A percentile compares a stretch with the other conserved stretches of the same genome.
Conservation (phyloP, 164 flowering plant genomes). For the Vitis rupestris region DNA sequence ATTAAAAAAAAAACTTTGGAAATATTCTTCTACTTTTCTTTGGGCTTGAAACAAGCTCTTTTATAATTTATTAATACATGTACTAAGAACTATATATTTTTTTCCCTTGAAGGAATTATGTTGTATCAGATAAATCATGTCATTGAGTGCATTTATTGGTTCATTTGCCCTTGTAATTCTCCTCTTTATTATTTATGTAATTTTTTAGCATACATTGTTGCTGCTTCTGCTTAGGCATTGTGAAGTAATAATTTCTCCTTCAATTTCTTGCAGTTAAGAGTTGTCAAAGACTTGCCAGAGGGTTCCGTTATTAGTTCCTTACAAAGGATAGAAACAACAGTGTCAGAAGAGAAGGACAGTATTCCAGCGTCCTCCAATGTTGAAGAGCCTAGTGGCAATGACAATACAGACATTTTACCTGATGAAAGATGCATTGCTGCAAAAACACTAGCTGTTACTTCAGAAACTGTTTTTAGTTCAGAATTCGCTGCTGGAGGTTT, state of each 20-base stretch:
- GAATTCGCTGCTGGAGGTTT: slow-evolving; percentile 20
- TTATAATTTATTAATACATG: too few species aligned
- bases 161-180: not conserved
- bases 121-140: too few species aligned
- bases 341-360: slow-evolving; percentile 19
- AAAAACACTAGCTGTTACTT: slow-evolving; percentile 10
- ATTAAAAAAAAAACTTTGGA: too few species aligned
- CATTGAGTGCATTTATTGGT: too few species aligned
- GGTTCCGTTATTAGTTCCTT: slow-evolving; percentile 16
- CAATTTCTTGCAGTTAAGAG: slow-evolving; percentile 35
- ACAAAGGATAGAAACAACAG: slow-evolving; percentile 9
- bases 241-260: slow-evolving; percentile 3
- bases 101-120: too few species aligned
- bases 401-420: slow-evolving; percentile 10
- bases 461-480: slow-evolving; percentile 20
- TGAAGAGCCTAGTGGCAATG: slow-evolving; percentile 19
- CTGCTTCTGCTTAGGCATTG: not conserved
- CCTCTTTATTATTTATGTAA: not conserved
- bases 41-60: too few species aligned
- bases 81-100: too few species aligned
- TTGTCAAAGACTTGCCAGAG: slow-evolving; percentile 28
- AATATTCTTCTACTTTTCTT: too few species aligned
- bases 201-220: not conserved
- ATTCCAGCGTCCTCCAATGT: slow-evolving; percentile 7
- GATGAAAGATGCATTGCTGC: slow-evolving; percentile 25